Conservation (phyloP, 1,284 basidiomycete genomes). For the Cutaneotrichosporon cavernicola region DNA sequence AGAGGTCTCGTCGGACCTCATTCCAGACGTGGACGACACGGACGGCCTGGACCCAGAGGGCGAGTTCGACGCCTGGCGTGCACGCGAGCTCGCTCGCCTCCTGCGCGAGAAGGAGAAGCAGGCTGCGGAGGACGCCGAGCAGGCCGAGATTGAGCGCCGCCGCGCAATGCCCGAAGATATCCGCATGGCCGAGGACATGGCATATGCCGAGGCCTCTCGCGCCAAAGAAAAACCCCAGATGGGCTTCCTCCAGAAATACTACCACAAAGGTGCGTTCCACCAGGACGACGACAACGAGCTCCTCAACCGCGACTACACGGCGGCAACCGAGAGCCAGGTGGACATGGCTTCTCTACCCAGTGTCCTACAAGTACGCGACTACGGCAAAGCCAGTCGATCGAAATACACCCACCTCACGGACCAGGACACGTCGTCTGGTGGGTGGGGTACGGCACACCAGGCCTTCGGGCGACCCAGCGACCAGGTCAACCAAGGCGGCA, state of each 20-base stretch:
- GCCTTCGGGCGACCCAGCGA: constrained; percentile 57
- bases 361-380: constrained; percentile 97
- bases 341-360: constrained; percentile 84
- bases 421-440: constrained; percentile 84
- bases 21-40: constrained; percentile 89
- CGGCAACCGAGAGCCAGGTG: constrained; percentile 78
- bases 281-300: constrained; percentile 90
- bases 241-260: constrained; percentile 96
- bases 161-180: constrained; percentile 89
- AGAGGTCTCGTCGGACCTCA: constrained; percentile 70
- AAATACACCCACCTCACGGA: constrained; percentile 92
- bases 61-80: constrained; percentile 95
- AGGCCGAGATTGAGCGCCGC: constrained; percentile 84
- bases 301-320: constrained; percentile 82
- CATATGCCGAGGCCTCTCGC: constrained; percentile 73
- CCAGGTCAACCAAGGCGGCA: constrained; percentile 54
- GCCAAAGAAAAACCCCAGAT: constrained; percentile 65
- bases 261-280: constrained; percentile 99
- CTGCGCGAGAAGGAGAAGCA: constrained; percentile 87
- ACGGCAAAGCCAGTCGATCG: constrained; percentile 60
- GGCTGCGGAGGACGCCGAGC: constrained; percentile 71
- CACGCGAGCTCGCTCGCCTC: constrained; percentile 86
- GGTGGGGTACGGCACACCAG: constrained; percentile 67
- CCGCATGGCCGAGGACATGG: constrained; percentile 83
- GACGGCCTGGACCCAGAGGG: constrained; percentile 85